Conservation (phyloP, 768 basidiomycete species). For the Auriscalpium orientale region DNA sequence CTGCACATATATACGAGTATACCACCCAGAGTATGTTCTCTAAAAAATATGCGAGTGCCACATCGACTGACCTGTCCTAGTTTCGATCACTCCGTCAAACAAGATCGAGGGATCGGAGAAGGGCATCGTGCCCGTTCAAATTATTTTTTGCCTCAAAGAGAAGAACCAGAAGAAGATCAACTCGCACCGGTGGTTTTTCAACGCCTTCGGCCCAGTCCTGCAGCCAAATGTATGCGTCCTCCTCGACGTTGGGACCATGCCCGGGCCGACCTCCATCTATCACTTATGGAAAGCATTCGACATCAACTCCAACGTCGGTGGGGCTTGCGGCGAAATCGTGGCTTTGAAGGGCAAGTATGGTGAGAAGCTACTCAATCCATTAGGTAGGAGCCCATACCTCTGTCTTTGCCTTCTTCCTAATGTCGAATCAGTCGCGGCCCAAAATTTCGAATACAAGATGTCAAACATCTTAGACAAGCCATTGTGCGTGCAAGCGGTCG, state of each 20-base stretch:
- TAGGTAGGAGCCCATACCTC: constrained; percentile 24
- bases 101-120: constrained; percentile 76
- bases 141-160: constrained; percentile 90
- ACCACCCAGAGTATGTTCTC: constrained; percentile 74
- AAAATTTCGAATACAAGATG: constrained; percentile 96
- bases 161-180: constrained; percentile 97
- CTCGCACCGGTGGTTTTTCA: constrained; percentile 93
- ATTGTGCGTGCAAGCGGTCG: constrained; percentile 30
- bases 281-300: constrained; percentile 95
- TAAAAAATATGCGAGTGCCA: constrained; percentile 78
- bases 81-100: constrained; percentile 74
- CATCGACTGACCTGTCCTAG: constrained; percentile 73
- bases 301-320: constrained; percentile 83
- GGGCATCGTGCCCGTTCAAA: constrained; percentile 81
- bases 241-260: constrained; percentile 82
- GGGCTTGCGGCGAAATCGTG: constrained; percentile 95
- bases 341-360: constrained; percentile 84
- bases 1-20: constrained; percentile 89
- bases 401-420: background rate
- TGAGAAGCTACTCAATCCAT: constrained; percentile 71
- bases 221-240: constrained; percentile 89
- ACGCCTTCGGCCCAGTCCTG: constrained; percentile 75
- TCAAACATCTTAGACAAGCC: constrained; percentile 91
- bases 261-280: constrained; percentile 83
- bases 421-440: constrained; percentile 58